These are phyloP conservation scores for Suillus americanus DNA, from an alignment of 768 basidiomycete species.

Conservation along the genomic window DNA sequence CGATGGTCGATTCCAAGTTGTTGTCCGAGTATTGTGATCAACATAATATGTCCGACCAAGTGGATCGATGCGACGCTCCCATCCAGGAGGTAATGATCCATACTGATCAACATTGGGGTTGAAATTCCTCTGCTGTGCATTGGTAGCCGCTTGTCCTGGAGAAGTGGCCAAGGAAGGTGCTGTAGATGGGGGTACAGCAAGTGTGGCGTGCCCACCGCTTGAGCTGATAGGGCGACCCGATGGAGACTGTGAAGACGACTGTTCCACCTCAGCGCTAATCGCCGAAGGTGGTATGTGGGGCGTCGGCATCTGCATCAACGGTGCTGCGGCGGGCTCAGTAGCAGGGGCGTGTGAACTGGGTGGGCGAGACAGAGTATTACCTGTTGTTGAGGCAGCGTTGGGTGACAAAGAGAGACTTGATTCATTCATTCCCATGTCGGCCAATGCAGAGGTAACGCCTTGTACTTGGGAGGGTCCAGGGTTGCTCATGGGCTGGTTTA, in stretches of 20 bases:
- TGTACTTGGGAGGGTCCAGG: constrained; percentile 75
- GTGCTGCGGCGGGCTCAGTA: constrained; percentile 41
- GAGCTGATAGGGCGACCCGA: constrained; percentile 39
- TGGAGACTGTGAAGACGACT: constrained; percentile 20
- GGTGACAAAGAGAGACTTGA: constrained; percentile 62
- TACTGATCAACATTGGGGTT: constrained; percentile 95
- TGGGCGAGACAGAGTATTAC: constrained; percentile 55
- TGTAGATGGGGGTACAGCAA: constrained; percentile 19
- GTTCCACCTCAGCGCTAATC: constrained; percentile 30
- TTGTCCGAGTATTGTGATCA: constrained; percentile 96
- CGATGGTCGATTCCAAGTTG: constrained; percentile 96
- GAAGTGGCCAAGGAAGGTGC: constrained; percentile 30
- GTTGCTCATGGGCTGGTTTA: constrained; percentile 80
- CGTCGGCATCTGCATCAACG: constrained; percentile 42
- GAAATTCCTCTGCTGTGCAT: constrained; percentile 73
- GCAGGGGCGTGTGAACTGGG: constrained; percentile 65
- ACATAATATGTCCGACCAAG: constrained; percentile 97
- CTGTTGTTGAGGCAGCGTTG: constrained; percentile 33
- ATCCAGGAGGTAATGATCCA: constrained; percentile 86
- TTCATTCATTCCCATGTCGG: constrained; percentile 58
- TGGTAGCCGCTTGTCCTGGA: constrained; percentile 41
- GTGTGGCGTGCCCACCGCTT: constrained; percentile 22
- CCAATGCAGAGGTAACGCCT: constrained; percentile 56
- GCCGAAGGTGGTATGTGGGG: constrained; percentile 28
- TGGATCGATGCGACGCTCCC: constrained; percentile 98